Conservation (phyloP, 169 alveolate genomes). For the Babesia ovis region DNA sequence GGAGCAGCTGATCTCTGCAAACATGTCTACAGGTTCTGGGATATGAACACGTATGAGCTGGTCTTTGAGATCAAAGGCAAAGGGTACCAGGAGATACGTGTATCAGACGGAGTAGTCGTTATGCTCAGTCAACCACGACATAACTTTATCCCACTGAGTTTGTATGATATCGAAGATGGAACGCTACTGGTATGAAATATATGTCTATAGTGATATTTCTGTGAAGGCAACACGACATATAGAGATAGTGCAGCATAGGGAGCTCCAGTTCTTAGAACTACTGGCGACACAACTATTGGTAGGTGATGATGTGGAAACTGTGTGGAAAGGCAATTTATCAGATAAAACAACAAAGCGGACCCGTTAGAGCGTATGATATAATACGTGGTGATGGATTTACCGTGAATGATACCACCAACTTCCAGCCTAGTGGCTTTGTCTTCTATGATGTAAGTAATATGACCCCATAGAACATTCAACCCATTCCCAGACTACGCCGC, state of each 20-base stretch:
- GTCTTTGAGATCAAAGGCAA: constrained; percentile 52
- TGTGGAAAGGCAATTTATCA: constrained; percentile 5
- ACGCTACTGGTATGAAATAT: constrained; percentile 55
- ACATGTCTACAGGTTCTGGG: constrained; percentile 74
- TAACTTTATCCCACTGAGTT: constrained; percentile 67
- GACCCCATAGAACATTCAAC: not conserved
- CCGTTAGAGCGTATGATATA: constrained; percentile 69
- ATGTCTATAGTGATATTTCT: not conserved
- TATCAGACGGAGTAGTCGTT: constrained; percentile 77
- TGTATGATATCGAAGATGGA: constrained; percentile 77
- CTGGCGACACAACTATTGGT: constrained; percentile 76
- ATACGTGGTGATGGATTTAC: constrained; percentile 65
- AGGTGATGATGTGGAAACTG: not conserved
- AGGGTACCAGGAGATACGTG: constrained; percentile 65
- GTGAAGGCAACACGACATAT: constrained; percentile 56
- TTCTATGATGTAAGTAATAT: constrained; percentile 68
- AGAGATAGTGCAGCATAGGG: constrained; percentile 69
- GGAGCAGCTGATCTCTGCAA: constrained; percentile 76
- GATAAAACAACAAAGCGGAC: constrained; percentile 77
- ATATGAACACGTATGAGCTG: constrained; percentile 44
- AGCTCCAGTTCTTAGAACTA: constrained; percentile 74
- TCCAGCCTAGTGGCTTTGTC: constrained; percentile 75
- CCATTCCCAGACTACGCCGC: not conserved
- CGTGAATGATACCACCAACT: constrained; percentile 65
- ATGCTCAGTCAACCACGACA: constrained; percentile 75